These are phyloP conservation scores for Curvularia eragrostidis DNA, from an alignment of 2,329 filamentous ascomycete species.

Conservation along the genomic window DNA sequence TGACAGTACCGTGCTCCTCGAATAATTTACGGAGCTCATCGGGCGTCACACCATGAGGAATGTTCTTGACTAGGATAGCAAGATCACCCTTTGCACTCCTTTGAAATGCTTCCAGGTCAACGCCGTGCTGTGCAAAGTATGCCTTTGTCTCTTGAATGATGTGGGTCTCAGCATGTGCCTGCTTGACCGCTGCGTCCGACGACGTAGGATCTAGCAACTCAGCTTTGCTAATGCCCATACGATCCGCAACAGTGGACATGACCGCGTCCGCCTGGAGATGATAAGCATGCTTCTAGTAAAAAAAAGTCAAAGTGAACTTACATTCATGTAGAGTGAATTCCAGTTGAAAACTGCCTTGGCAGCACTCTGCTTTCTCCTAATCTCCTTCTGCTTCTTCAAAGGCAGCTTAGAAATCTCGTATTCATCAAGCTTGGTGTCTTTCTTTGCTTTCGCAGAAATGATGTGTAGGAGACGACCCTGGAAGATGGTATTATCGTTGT, in stretches of 20 bases:
- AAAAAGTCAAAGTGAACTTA: background rate
- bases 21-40: slow-evolving; percentile 83
- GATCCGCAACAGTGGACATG: slow-evolving; percentile 84
- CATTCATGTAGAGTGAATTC: slow-evolving; percentile 99
- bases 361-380: slow-evolving; percentile 83
- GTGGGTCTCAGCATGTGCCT: slow-evolving; percentile 94
- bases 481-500: slow-evolving; percentile 83
- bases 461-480: slow-evolving; percentile 93
- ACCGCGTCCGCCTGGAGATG: slow-evolving; percentile 72
- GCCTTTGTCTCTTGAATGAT: slow-evolving; percentile 95
- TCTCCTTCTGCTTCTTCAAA: slow-evolving; percentile 90
- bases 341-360: slow-evolving; percentile 85
- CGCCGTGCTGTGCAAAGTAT: slow-evolving; percentile 86
- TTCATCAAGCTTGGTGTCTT: slow-evolving; percentile 82
- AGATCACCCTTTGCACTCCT: slow-evolving; percentile 82
- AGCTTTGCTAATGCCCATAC: slow-evolving; percentile 87
- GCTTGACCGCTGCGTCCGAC: slow-evolving; percentile 91
- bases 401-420: slow-evolving; percentile 89
- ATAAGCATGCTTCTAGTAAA: background rate
- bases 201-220: slow-evolving; percentile 95
- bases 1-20: slow-evolving; percentile 82
- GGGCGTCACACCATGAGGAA: slow-evolving; percentile 79
- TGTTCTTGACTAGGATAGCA: slow-evolving; percentile 92
- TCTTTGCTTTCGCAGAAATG: slow-evolving; percentile 81
- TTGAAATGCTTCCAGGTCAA: slow-evolving; percentile 92